Base-by-base conservation (phyloP, 2,329 filamentous ascomycete species). In the Aureobasidium pullulans region DNA sequence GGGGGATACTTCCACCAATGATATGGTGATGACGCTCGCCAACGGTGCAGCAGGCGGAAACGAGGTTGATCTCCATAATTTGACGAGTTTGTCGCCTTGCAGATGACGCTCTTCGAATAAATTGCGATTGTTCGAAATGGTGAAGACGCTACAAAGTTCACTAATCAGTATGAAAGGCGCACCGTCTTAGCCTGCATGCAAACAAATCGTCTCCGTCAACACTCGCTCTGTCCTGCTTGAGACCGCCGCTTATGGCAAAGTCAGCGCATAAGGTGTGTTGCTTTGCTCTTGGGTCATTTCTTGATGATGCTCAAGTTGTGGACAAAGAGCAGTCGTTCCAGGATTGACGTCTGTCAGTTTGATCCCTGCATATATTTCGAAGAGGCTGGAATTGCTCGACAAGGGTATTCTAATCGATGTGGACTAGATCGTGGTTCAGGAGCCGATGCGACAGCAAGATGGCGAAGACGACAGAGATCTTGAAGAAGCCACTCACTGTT, bases 131-230 rank as follows among this genome's bases (percentile, higher is more conserved):
- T 99, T 57, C 88, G 93, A 60, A 94, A 99, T 71, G 94, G 94
- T 66, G 94, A 97, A 75, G 94, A 94, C 60, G 94, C 94, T 4
- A 99, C 94, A 57, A 99, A 99, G 75, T 97, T 99, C 71, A 90
- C 97, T 61, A 96, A 89, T 99, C 66, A 87, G 86, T 62, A 89
- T 97, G 42, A 11, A 23, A 19, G 39, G 10, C 5, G 29, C 39
- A 10, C 28, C 28, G 37, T 34, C 59, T 47, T 48, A 48, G 9
- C 29, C 46, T 15, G n/a, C 16, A 13, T 39, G n/a, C 28, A 43
- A 28, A 7, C 2, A 11, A 13, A 36, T 56, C 23, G 46, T 29
- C 6, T 31, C 13, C 4, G 47, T 28, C 7, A 36, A 8, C 3
- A 16, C 23, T n/a, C 6, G 52, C 9, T 56, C 52, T 19, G 40